A percentile compares a stretch with the other conserved stretches of the same genome.
These are phyloP conservation scores for Myriosclerotinia curreyana DNA, from an alignment of 2,329 filamentous ascomycete species.

Conservation along the genomic window DNA sequence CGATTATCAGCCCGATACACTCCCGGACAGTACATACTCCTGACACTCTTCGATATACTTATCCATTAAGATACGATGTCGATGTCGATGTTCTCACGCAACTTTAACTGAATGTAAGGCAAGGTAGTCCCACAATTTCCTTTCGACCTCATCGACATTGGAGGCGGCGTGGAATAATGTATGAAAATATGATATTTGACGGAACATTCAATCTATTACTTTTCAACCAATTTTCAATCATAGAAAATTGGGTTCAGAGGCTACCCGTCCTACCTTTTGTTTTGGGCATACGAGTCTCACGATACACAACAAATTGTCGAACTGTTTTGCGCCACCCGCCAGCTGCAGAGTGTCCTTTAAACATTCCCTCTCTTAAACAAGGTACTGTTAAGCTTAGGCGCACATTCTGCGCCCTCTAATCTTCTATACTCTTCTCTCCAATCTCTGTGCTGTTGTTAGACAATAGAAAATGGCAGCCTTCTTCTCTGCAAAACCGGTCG, in stretches of 20 bases:
- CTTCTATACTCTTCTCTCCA: neutral
- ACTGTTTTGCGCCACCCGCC: neutral
- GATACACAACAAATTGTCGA: slow-evolving; percentile 4
- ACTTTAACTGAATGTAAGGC: neutral
- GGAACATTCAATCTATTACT: neutral
- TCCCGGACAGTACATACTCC: no score
- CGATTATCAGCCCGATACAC: no score
- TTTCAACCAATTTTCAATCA: neutral
- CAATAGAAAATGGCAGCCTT: slow-evolving; percentile 13
- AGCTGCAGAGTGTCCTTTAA: neutral
- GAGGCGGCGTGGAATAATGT: neutral
- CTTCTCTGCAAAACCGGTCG: neutral
- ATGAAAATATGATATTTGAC: neutral
- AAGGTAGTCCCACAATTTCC: neutral
- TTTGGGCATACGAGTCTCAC: neutral
- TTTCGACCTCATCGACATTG: slow-evolving; percentile 5
- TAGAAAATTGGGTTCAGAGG: neutral
- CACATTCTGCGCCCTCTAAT: neutral
- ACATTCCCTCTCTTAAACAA: neutral
- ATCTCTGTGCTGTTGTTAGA: neutral
- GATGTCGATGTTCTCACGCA: no score
- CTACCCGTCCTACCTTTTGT: neutral
- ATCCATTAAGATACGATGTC: neutral
- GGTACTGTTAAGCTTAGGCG: slow-evolving; percentile 1
- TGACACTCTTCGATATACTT: neutral